Conservation (phyloP, 2,329 filamentous ascomycete genomes). For the Dothideomycetes sp. region DNA sequence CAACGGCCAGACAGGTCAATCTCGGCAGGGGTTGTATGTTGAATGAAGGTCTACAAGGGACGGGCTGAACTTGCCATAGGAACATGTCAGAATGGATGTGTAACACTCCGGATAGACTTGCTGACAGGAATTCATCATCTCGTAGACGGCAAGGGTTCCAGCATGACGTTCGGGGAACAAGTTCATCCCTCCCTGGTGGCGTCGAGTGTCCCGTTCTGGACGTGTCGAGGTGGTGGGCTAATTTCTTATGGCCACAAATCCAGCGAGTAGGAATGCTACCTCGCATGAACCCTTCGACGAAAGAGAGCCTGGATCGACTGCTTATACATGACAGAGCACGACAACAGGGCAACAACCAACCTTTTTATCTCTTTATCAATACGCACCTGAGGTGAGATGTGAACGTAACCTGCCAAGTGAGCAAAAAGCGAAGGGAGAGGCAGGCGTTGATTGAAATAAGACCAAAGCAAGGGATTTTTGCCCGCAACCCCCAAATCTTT, state of each 20-base stretch:
- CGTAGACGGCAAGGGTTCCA: constrained; percentile 12
- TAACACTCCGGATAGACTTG: constrained; percentile 4
- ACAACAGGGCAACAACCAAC: constrained; percentile 5
- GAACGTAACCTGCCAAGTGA: constrained; percentile 11
- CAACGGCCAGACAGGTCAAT: constrained; percentile 9
- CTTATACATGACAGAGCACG: not conserved
- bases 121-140: constrained; percentile 11
- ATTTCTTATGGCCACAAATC: constrained; percentile 6
- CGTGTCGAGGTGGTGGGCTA: constrained; percentile 13
- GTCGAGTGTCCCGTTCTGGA: constrained; percentile 3
- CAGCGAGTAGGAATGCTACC: constrained; percentile 13
- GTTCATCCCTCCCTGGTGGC: not conserved
- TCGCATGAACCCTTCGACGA: not conserved
- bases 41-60: constrained; percentile 6
- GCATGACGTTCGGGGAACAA: constrained; percentile 7
- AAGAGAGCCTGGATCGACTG: constrained; percentile 6
- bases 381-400: constrained; percentile 3
- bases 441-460: constrained; percentile 5
- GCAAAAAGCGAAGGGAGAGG: constrained; percentile 12
- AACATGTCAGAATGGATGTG: constrained; percentile 6
- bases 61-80: constrained; percentile 12
- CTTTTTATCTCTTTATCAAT: not conserved
- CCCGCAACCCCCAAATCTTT: constrained; percentile 10
- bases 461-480: constrained; percentile 13
- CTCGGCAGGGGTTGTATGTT: constrained; percentile 11